Percentiles rank a stretch among this genome's conserved stretches.
phyloP scores from a whole-genome alignment of 2,329 filamentous ascomycete genomes.

The Fusarium sp. region DNA sequence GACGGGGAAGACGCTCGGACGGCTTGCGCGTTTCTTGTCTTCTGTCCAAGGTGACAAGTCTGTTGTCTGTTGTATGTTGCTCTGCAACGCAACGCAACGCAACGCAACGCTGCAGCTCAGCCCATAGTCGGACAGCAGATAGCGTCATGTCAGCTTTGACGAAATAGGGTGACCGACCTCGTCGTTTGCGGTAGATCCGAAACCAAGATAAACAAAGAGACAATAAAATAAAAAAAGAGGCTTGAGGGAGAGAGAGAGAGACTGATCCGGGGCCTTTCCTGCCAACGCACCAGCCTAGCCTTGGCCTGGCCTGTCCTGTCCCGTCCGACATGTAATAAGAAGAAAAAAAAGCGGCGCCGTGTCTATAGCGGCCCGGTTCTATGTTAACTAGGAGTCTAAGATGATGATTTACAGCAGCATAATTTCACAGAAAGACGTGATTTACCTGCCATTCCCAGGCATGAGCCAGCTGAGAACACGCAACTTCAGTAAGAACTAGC shows the following conservation, averaged over 20 bases:
- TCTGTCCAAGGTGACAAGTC: conserved; percentile 1
- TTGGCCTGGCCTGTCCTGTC: background rate
- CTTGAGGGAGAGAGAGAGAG: conserved; percentile 29
- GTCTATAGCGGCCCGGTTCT: conserved; percentile 1
- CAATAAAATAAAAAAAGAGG: conserved; percentile 10
- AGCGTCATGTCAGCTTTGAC: conserved; percentile 28
- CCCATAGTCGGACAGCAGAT: conserved; percentile 29
- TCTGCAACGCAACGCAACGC: conserved; percentile 30
- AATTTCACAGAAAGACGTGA: conserved; percentile 33
- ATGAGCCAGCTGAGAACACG: conserved; percentile 12
- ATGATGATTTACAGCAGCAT: conserved; percentile 28
- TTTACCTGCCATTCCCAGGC: conserved; percentile 20
- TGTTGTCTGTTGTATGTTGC: background rate
- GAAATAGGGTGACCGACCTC: background rate
- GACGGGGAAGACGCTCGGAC: conserved; percentile 27
- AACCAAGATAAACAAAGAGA: conserved; percentile 10
- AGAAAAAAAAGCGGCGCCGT: conserved; percentile 28
- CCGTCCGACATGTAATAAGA: conserved; percentile 25
- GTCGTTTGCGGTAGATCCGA: conserved; percentile 11
- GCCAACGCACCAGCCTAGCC: conserved; percentile 9
- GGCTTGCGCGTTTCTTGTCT: conserved; percentile 31
- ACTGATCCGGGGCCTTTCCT: conserved; percentile 17
- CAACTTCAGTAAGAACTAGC: no score
- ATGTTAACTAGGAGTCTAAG: conserved; percentile 6
- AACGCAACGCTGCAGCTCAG: conserved; percentile 33